Percentiles rank a stretch among this genome's conserved stretches.
Evolutionary conservation across 805 yeast genomes (phyloP).

Genomic region (Kluyveromyces nonfermentans): DNA sequence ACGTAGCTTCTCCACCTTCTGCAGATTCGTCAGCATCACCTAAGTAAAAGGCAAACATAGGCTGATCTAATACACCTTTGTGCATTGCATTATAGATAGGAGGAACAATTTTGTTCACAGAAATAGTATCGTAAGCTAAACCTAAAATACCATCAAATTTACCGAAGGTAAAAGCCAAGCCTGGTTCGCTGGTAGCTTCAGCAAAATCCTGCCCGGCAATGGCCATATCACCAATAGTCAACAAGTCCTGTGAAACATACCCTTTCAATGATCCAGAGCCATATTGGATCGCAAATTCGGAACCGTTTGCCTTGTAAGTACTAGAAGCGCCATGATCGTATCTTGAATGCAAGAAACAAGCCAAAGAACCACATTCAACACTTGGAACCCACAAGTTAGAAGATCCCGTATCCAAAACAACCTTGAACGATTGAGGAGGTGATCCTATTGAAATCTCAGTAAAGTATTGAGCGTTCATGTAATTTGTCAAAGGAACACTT

Average conservation of each 20-base stretch:
- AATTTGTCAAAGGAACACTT: conserved; percentile 82
- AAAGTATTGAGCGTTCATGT: conserved; percentile 91
- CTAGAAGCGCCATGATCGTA: conserved; percentile 80
- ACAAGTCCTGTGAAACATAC: conserved; percentile 76
- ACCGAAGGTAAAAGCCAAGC: conserved; percentile 96
- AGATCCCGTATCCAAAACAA: conserved; percentile 91
- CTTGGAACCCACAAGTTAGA: conserved; percentile 97
- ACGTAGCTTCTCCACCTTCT: conserved; percentile 85
- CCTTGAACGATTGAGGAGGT: conserved; percentile 90
- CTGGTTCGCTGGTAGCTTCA: conserved; percentile 96
- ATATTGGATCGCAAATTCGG: conserved; percentile 75
- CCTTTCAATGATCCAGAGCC: conserved; percentile 94
- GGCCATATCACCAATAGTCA: conserved; percentile 63
- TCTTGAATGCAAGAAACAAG: conserved; percentile 89
- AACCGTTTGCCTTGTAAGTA: conserved; percentile 78
- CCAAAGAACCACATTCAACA: conserved; percentile 79
- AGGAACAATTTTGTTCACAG: conserved; percentile 84
- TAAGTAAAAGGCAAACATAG: conserved; percentile 82
- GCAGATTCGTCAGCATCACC: conserved; percentile 65
- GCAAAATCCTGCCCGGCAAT: conserved; percentile 91
- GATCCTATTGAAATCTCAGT: conserved; percentile 88
- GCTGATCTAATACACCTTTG: conserved; percentile 71
- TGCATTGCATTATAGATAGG: conserved; percentile 86
- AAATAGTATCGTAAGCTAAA: conserved; percentile 83
- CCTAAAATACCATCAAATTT: conserved; percentile 98